Conservation (phyloP, 495 filamentous ascomycete genomes). For the Penicillium cinerascens region DNA sequence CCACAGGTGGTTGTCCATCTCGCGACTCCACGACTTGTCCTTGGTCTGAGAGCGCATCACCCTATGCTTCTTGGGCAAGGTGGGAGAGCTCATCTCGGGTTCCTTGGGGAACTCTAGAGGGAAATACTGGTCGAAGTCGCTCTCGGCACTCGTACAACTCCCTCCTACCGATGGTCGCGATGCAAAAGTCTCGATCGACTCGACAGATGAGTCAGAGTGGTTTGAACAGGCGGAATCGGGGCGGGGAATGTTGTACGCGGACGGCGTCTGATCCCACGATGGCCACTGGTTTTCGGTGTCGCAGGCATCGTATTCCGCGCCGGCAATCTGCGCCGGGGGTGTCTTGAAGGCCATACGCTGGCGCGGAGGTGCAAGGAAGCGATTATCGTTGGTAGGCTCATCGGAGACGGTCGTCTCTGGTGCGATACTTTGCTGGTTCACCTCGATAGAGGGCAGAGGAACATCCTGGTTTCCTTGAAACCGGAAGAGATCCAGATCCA, state of each 20-base stretch:
- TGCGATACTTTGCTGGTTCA: slow-evolving; percentile 30
- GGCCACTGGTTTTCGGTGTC: slow-evolving; percentile 26
- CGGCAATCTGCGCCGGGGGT: slow-evolving; percentile 54
- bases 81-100: slow-evolving; percentile 32
- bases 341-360: slow-evolving; percentile 58
- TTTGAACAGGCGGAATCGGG: slow-evolving; percentile 59
- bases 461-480: slow-evolving; percentile 37
- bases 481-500: slow-evolving; percentile 30
- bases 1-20: slow-evolving; percentile 94
- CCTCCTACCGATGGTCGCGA: slow-evolving; percentile 63
- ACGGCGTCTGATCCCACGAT: slow-evolving; percentile 30
- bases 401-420: slow-evolving; percentile 16
- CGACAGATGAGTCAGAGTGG: slow-evolving; percentile 66
- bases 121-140: slow-evolving; percentile 59
- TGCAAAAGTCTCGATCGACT: slow-evolving; percentile 60
- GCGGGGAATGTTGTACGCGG: slow-evolving; percentile 43
- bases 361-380: slow-evolving; percentile 48
- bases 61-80: slow-evolving; percentile 23
- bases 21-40: slow-evolving; percentile 66
- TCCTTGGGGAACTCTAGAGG: slow-evolving; percentile 38
- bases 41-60: slow-evolving; percentile 5
- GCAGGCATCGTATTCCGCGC: slow-evolving; percentile 30
- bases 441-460: slow-evolving; percentile 60
- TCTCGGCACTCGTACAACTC: slow-evolving; percentile 67
- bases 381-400: slow-evolving; percentile 34